Evolutionary conservation across 2,329 filamentous ascomycete genomes (phyloP), one percentile per base, ranked within the genome.

Genomic region (Colletotrichum magnum): DNA sequence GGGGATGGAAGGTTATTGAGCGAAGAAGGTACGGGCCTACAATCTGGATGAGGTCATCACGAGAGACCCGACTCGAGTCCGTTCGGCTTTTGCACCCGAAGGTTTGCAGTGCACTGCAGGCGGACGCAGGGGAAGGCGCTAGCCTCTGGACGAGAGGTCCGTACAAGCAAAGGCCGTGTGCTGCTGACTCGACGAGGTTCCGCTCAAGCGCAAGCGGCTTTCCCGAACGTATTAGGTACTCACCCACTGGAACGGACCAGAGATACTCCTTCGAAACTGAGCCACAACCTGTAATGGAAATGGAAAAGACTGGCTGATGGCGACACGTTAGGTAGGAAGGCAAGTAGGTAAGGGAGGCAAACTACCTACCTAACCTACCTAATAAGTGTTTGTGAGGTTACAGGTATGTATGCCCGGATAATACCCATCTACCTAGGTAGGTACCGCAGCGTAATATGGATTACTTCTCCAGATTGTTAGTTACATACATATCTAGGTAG

Each of bases 131-230:
- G 58, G 43, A 10, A 52, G 18, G 12, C 16, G 45, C n/a, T 16
- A n/a, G 47, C 6, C 45, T 52, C 18, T 41, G 28, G 48, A 12
- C 21, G 13, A 16, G n/a, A 3, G 32, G 32, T 4, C 9, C 32
- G 7, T 7, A 52, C 21, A 18, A 13, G 21, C n/a, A 64, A 18
- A 24, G 43, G 51, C 50, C 15, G 16, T 10, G 15, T 36, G 43
- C 66, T 66, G 66, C 66, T 66, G 66, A 69, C 62, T 69, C 66
- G 66, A 51, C 62, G 48, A 24, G 51, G 59, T 45, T 28, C 26
- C 24, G 53, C 36, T 28, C 39, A 16, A 41, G 61, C 54, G 61
- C 61, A 43, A 32, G 54, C 61, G 66, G 48, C 45, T 24, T 53
- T 61, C 51, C 43, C 60, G 21, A 24, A n/a, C 28, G 16, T 47